Base-by-base conservation (phyloP, 2,329 filamentous ascomycete species). In the Paecilomyces sp. region DNA sequence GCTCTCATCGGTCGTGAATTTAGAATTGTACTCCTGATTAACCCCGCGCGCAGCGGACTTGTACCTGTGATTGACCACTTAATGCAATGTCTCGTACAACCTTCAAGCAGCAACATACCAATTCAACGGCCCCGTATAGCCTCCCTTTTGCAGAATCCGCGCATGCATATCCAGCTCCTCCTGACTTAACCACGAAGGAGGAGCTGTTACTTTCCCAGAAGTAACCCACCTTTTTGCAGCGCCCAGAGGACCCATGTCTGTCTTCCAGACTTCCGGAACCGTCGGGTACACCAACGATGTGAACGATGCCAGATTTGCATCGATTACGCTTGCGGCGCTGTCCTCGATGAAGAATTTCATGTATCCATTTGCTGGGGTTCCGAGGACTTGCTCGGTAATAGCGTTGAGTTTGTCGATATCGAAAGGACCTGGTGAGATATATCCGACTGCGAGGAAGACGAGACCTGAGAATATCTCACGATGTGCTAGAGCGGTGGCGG, bases 341-440 rank as follows among this genome's bases (percentile, higher is more conserved):
- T 60, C 56, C 12, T 60, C 56, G 28, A 58, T 58, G 56, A 60
- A 60, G 15, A 60, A 60, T 13, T 58, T 22, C 56, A 54, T 54
- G 30, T 60, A 60, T 6, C 41, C 51, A 9, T 51, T 55, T 18
- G 33, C 34, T 11, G 58, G 33, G 24, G 58, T 55, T 11, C 58
- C 58, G n/a, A 60, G 13, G n/a, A 18, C 24, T n/a, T 51, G 12
- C 52, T 58, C 22, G 4, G 50, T 30, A n/a, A 58, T 24, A 0
- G 36, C 8, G 15, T 60, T 60, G 5, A 58, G 41, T 13, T 51
- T 11, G 11, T 60, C 18, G 3, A 60, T 15, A 25, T 47, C 41
- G 41, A 47, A 47, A 18, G 41, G 41, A 8, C 41, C 41, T 9
- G 41, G 58, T 12, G 56, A 51, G 18, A 0, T 13, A 22, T 33